phyloP scores from a whole-genome alignment of 441 rosid genomes.

The Capsella rubella region DNA sequence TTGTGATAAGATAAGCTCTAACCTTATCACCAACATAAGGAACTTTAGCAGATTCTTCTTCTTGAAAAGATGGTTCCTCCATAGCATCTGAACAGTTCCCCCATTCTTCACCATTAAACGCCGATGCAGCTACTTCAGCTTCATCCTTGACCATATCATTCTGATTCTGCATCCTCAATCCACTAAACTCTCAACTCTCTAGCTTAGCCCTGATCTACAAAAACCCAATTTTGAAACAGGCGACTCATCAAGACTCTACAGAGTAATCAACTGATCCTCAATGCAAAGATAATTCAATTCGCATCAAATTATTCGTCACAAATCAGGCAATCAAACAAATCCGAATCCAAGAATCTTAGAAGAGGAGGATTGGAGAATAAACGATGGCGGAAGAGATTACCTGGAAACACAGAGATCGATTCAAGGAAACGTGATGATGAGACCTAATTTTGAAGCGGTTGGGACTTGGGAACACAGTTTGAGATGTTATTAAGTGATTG shows the following conservation, averaged over 20 bases:
- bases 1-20: constrained; percentile 2
- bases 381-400: constrained; percentile 23
- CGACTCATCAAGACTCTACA: not conserved
- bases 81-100: constrained; percentile 53
- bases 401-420: constrained; percentile 27
- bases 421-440: not conserved
- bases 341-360: constrained; percentile 3
- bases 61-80: constrained; percentile 62
- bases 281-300: not conserved
- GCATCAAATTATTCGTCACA: not conserved
- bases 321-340: constrained; percentile 7
- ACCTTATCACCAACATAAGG: constrained; percentile 84
- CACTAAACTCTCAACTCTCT: not conserved
- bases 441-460: constrained; percentile 33
- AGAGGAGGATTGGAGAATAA: not conserved
- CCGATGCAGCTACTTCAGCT: constrained; percentile 38
- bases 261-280: constrained; percentile 21
- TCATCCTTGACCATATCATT: constrained; percentile 50
- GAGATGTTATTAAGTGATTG: not conserved
- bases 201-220: constrained; percentile 20
- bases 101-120: constrained; percentile 56
- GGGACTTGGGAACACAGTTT: not conserved
- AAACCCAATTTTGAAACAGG: not conserved
- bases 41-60: constrained; percentile 59
- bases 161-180: constrained; percentile 61